Conservation (phyloP, 495 filamentous ascomycete species). For the Aspergillus mulundensis region DNA sequence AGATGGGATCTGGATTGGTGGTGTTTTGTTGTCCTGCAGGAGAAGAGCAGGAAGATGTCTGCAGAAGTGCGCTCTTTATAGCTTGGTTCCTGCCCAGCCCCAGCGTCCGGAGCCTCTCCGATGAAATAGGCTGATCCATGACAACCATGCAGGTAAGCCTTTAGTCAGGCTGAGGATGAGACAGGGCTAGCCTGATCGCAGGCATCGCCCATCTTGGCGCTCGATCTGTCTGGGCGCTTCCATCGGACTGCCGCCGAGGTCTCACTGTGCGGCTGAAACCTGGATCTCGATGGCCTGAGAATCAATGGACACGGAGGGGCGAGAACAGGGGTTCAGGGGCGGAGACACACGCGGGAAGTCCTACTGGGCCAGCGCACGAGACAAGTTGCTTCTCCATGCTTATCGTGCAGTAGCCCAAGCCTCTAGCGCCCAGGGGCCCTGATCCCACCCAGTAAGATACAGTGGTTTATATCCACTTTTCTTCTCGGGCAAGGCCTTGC, state of each 20-base stretch:
- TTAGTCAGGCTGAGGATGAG: background rate
- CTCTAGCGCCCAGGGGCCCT: too few relatives aligned
- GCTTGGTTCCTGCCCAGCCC: too few relatives aligned
- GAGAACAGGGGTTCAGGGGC: background rate
- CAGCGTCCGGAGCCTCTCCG: too few relatives aligned
- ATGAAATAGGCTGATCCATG: background rate
- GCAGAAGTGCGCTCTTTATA: background rate
- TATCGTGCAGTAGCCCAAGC: constrained; percentile 2
- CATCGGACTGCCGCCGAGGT: background rate
- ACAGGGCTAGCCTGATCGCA: background rate
- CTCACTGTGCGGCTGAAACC: background rate
- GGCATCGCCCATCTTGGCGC: background rate
- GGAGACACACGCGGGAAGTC: background rate
- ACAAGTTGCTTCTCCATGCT: background rate
- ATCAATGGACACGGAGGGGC: background rate
- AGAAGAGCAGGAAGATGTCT: background rate
- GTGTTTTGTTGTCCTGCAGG: background rate
- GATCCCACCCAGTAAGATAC: too few relatives aligned
- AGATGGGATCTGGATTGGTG: background rate
- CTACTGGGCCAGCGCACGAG: background rate
- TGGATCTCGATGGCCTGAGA: background rate
- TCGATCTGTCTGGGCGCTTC: background rate
- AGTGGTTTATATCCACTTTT: too few relatives aligned
- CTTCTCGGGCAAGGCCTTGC: too few relatives aligned
- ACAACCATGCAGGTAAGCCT: background rate